Conservation (phyloP, 495 filamentous ascomycete species). For the Hyaloscypha hepaticicola region DNA sequence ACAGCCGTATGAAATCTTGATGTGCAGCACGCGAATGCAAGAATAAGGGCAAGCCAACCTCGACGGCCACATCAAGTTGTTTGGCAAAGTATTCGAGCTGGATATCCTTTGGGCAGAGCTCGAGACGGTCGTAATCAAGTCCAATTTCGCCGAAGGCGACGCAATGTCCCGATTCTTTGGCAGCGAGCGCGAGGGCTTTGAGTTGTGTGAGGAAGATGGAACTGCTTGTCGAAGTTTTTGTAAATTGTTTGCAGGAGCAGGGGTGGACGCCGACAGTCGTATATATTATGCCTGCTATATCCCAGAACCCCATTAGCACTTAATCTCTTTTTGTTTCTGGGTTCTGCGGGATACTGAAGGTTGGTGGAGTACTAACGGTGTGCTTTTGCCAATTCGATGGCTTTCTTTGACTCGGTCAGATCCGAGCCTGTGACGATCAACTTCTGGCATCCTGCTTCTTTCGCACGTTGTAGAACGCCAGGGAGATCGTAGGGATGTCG, state of each 20-base stretch:
- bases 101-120: constrained; percentile 68
- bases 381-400: constrained; percentile 67
- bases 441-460: constrained; percentile 75
- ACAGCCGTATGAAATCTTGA: constrained; percentile 62
- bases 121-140: constrained; percentile 90
- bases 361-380: constrained; percentile 57
- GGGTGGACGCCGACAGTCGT: constrained; percentile 93
- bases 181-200: constrained; percentile 50
- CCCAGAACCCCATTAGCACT: constrained; percentile 7
- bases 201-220: constrained; percentile 60
- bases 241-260: constrained; percentile 71
- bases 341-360: neutral
- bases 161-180: constrained; percentile 48
- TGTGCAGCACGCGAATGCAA: constrained; percentile 69
- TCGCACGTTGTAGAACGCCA: constrained; percentile 72
- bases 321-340: neutral
- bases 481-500: constrained; percentile 76
- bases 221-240: constrained; percentile 52
- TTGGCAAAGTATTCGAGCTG: constrained; percentile 83
- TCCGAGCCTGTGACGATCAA: constrained; percentile 95
- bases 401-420: constrained; percentile 71
- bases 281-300: constrained; percentile 74
- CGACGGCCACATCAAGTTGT: constrained; percentile 71
- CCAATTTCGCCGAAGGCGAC: constrained; percentile 95
- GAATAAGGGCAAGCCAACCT: constrained; percentile 68